A percentile compares a stretch with the other conserved stretches of the same genome.
Conservation (phyloP, 768 basidiomycete genomes). For the Tremella yokohamensis region DNA sequence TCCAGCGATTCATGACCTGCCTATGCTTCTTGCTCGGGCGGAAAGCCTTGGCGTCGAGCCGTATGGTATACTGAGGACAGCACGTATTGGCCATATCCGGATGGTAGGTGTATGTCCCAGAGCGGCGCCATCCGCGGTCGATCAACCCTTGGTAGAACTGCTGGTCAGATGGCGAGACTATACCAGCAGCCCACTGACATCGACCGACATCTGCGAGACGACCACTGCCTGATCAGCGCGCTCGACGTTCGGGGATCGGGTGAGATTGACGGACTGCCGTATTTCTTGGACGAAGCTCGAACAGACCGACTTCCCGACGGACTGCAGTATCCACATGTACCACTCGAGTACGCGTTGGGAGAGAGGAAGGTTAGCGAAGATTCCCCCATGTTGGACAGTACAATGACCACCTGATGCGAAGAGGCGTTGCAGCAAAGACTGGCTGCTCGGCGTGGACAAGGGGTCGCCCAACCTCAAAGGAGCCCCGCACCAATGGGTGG, state of each 20-base stretch:
- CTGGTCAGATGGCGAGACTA: not conserved
- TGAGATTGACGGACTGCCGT: conserved; percentile 39
- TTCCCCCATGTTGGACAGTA: no score
- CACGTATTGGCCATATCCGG: conserved; percentile 77
- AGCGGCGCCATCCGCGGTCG: not conserved
- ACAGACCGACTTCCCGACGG: conserved; percentile 28
- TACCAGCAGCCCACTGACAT: conserved; percentile 55
- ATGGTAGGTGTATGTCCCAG: conserved; percentile 51
- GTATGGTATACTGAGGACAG: conserved; percentile 93
- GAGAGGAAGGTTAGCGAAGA: conserved; percentile 13
- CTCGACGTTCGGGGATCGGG: not conserved
- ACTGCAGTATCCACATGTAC: conserved; percentile 47
- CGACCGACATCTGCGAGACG: conserved; percentile 35
- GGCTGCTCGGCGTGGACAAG: no score
- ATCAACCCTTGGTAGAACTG: not conserved
- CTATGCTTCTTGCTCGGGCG: conserved; percentile 39
- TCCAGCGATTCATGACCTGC: conserved; percentile 42
- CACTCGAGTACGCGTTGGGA: conserved; percentile 32
- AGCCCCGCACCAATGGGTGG: no score
- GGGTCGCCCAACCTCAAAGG: no score
- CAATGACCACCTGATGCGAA: no score
- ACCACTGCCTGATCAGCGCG: conserved; percentile 26
- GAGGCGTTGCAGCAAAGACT: no score
- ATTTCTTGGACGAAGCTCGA: conserved; percentile 30
- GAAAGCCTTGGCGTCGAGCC: conserved; percentile 42